Conservation (phyloP, 768 basidiomycete species). For the Lactarius deliciosus region DNA sequence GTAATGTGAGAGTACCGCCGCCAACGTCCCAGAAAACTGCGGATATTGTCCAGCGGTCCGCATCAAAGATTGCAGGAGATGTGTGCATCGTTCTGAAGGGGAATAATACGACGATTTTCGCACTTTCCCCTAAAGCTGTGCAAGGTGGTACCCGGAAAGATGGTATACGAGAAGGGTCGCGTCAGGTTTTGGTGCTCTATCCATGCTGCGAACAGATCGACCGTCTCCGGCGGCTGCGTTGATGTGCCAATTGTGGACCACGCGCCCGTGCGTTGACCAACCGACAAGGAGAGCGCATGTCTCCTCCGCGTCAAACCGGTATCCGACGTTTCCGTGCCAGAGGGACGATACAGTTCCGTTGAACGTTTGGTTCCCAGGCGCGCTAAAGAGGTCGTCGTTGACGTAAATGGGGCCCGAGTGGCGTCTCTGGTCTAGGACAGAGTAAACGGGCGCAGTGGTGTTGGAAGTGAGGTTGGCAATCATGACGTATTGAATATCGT, state of each 20-base stretch:
- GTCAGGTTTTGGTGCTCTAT: slow-evolving; percentile 42
- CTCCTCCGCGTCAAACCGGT: slow-evolving; percentile 43
- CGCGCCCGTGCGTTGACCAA: slow-evolving; percentile 52
- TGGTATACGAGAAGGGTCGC: slow-evolving; percentile 47
- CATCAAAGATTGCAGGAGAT: slow-evolving; percentile 55
- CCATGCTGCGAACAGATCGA: slow-evolving; percentile 66
- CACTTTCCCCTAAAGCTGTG: slow-evolving; percentile 43
- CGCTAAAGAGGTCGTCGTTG: slow-evolving; percentile 35
- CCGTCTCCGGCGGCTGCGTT: slow-evolving; percentile 46
- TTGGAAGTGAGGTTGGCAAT: slow-evolving; percentile 49
- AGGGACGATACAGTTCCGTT: slow-evolving; percentile 41
- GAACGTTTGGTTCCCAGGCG: slow-evolving; percentile 28
- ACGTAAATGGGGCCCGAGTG: slow-evolving; percentile 45
- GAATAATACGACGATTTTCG: slow-evolving; percentile 5
- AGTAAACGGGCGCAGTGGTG: slow-evolving; percentile 50
- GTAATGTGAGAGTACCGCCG: slow-evolving; percentile 47
- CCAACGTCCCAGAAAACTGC: slow-evolving; percentile 55
- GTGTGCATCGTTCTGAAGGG: slow-evolving; percentile 46
- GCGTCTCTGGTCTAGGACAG: slow-evolving; percentile 66
- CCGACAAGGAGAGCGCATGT: slow-evolving; percentile 41
- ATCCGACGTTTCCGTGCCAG: slow-evolving; percentile 70
- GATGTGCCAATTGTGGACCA: slow-evolving; percentile 62
- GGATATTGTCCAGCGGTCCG: slow-evolving; percentile 42
- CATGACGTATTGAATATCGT: slow-evolving; percentile 64
- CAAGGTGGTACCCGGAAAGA: slow-evolving; percentile 51